Evolutionary conservation across 495 filamentous ascomycete genomes (phyloP).

Genomic region (Lepidopterella palustris): DNA sequence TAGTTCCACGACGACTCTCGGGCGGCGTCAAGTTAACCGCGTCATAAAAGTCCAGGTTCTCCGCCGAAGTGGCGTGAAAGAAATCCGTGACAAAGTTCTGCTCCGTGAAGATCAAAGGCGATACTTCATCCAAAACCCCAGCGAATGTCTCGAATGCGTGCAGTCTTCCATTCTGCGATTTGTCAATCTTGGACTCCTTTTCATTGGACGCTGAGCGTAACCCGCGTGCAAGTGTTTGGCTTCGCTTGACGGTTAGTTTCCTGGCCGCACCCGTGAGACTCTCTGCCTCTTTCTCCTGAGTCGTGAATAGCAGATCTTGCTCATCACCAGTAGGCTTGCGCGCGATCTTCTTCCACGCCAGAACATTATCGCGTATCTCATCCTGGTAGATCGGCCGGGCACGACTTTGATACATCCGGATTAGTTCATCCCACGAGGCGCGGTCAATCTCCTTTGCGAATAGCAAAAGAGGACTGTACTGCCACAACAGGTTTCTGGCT

Average conservation of each 20-base stretch:
- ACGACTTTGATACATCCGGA: slow-evolving; percentile 72
- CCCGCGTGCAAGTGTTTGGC: slow-evolving; percentile 69
- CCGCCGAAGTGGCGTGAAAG: slow-evolving; percentile 78
- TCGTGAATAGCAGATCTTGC: slow-evolving; percentile 76
- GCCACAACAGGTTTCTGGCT: slow-evolving; percentile 61
- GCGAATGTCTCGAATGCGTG: slow-evolving; percentile 79
- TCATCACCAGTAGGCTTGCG: slow-evolving; percentile 80
- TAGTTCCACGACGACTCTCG: slow-evolving; percentile 57
- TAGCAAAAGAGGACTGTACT: slow-evolving; percentile 74
- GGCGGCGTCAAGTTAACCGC: slow-evolving; percentile 60
- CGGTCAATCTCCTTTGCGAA: slow-evolving; percentile 79
- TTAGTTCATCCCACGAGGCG: slow-evolving; percentile 69
- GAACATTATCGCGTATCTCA: slow-evolving; percentile 71
- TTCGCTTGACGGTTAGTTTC: slow-evolving; percentile 87
- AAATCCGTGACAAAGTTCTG: slow-evolving; percentile 93
- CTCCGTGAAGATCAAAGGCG: slow-evolving; percentile 75
- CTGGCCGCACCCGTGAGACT: slow-evolving; percentile 69
- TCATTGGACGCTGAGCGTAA: slow-evolving; percentile 64
- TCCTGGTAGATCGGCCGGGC: slow-evolving; percentile 70
- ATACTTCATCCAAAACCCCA: slow-evolving; percentile 67
- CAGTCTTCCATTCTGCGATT: slow-evolving; percentile 57
- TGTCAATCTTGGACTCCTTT: slow-evolving; percentile 56
- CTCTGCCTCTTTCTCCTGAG: slow-evolving; percentile 75
- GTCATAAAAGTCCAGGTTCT: slow-evolving; percentile 73
- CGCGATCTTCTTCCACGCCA: slow-evolving; percentile 75